Conservation (phyloP, 306 rosid genomes). For the Trifolium repens region DNA sequence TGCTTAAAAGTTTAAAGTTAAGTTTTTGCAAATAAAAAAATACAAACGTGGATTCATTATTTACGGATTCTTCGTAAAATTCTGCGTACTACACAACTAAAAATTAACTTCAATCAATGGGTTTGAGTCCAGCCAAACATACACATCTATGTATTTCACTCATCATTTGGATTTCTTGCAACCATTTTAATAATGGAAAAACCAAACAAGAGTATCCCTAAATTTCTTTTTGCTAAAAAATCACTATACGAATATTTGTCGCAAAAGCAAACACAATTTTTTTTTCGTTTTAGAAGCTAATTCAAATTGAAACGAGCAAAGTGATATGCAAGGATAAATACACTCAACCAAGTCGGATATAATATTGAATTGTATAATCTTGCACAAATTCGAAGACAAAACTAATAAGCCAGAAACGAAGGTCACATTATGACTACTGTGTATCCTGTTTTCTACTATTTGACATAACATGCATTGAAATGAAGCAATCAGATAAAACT, state of each 20-base stretch:
- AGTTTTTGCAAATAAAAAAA: slow-evolving; percentile 4
- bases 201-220: neutral
- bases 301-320: slow-evolving; percentile 14
- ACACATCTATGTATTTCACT: slow-evolving; percentile 4
- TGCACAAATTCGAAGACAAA: neutral
- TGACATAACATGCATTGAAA: slow-evolving; percentile 1
- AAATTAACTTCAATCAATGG: neutral
- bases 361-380: slow-evolving; percentile 6
- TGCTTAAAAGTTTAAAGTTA: neutral
- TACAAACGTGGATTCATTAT: neutral
- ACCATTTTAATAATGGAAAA: slow-evolving; percentile 11
- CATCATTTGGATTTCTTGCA: slow-evolving; percentile 26
- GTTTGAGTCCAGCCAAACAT: slow-evolving; percentile 10
- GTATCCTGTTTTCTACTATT: slow-evolving; percentile 10
- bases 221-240: neutral
- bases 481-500: slow-evolving; percentile 23
- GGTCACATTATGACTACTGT: neutral
- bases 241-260: neutral
- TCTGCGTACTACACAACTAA: neutral
- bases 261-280: slow-evolving; percentile 11
- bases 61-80: slow-evolving; percentile 2
- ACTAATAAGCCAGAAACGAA: neutral
- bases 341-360: slow-evolving; percentile 19
- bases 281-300: slow-evolving; percentile 4
- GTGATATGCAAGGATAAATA: neutral